Conservation (phyloP, 2,329 filamentous ascomycete species). For the Bipolaris gigantea region DNA sequence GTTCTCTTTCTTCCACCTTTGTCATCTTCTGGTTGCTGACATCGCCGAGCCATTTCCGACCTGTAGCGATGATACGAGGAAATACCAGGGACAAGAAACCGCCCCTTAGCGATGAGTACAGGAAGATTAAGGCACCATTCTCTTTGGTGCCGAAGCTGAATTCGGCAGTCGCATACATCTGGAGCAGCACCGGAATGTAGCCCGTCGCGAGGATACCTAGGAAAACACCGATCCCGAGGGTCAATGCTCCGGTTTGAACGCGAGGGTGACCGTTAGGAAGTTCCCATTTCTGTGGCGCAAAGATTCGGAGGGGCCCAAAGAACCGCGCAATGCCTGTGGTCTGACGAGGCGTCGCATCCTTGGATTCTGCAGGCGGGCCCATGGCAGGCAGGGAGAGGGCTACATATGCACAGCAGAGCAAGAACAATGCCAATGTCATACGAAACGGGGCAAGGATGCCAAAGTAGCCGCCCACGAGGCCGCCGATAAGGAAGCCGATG, state of each 20-base stretch:
- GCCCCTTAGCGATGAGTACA: conserved; percentile 51
- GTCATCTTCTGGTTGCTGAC: conserved; percentile 8
- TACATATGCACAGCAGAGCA: conserved; percentile 49
- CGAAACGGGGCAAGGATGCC: conserved; percentile 68
- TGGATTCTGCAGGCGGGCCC: conserved; percentile 43
- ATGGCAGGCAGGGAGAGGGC: conserved; percentile 53
- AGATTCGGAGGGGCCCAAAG: conserved; percentile 65
- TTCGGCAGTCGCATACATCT: conserved; percentile 53
- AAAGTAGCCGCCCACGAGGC: conserved; percentile 64
- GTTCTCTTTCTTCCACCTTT: conserved; percentile 10
- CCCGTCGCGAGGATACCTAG: conserved; percentile 69
- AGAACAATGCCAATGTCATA: conserved; percentile 61
- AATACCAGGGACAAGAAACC: conserved; percentile 51
- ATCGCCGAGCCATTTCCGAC: conserved; percentile 47
- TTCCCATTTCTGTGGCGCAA: conserved; percentile 60
- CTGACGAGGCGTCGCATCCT: conserved; percentile 25
- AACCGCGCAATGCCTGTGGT: conserved; percentile 55
- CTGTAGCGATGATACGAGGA: conserved; percentile 48
- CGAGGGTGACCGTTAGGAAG: conserved; percentile 54
- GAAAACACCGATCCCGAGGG: conserved; percentile 68
- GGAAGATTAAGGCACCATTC: conserved; percentile 51
- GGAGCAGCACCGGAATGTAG: conserved; percentile 63
- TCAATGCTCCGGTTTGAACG: conserved; percentile 63
- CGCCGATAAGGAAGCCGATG: conserved; percentile 66
- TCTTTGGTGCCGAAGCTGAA: conserved; percentile 51